A percentile compares a stretch with the other conserved stretches of the same genome.
Conservation (phyloP, 495 filamentous ascomycete genomes). For the Platismatia glauca region DNA sequence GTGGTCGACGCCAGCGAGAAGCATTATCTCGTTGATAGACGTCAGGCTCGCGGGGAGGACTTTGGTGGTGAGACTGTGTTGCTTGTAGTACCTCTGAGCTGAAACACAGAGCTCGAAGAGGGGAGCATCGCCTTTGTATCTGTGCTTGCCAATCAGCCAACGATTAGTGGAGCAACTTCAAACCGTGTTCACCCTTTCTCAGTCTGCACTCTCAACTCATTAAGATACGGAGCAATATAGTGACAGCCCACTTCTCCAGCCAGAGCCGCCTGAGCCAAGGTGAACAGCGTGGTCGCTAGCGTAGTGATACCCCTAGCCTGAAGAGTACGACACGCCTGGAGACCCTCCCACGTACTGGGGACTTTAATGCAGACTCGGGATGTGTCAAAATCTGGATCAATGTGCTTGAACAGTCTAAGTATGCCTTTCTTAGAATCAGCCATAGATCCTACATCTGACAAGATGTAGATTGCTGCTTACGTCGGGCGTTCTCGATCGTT, state of each 20-base stretch:
- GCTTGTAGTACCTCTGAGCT: background rate
- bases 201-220: background rate
- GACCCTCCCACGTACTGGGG: slow-evolving; percentile 4
- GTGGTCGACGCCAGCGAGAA: background rate
- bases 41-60: background rate
- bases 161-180: too few relatives aligned
- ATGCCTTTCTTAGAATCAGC: background rate
- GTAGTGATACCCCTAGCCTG: background rate
- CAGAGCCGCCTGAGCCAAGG: background rate
- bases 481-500: background rate
- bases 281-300: background rate
- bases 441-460: too few relatives aligned
- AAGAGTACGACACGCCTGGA: background rate
- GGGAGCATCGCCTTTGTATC: background rate
- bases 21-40: background rate
- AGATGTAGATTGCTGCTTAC: background rate
- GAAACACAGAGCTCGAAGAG: background rate
- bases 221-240: background rate
- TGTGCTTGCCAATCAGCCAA: background rate
- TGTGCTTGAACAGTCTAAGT: background rate
- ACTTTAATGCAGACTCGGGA: background rate
- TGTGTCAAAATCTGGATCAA: background rate
- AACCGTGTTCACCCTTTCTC: background rate
- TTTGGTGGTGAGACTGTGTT: background rate
- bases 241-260: background rate